phyloP scores from a whole-genome alignment of 164 flowering plant genomes.

The Tinospora cordifolia region DNA sequence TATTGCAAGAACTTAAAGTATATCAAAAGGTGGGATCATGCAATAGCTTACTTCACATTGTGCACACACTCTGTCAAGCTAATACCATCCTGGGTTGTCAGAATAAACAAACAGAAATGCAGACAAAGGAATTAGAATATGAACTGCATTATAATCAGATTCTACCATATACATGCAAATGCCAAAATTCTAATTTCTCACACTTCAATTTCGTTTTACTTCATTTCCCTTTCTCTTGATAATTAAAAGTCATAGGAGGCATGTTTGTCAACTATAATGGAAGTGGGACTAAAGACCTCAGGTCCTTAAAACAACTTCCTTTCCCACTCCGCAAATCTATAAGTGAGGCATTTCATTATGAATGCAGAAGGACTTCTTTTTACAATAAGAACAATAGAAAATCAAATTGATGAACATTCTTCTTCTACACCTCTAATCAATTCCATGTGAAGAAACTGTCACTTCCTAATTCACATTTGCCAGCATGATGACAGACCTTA shows the following conservation, averaged over 20 bases:
- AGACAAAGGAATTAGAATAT: slow-evolving; percentile 1
- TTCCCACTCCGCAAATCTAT: no score
- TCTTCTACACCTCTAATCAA: no score
- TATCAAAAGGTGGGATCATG: background rate
- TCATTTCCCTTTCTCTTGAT: background rate
- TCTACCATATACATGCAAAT: background rate
- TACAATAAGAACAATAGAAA: no score
- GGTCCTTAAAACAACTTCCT: background rate
- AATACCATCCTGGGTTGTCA: slow-evolving; percentile 49
- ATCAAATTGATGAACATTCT: no score
- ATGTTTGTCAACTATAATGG: background rate
- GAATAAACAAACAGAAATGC: background rate
- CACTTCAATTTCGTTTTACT: background rate
- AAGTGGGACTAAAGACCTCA: background rate
- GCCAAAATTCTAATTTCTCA: background rate
- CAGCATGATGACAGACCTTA: no score
- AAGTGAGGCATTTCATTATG: no score
- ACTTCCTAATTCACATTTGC: no score
- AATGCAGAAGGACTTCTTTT: no score
- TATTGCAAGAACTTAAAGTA: background rate
- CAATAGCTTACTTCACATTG: slow-evolving; percentile 51
- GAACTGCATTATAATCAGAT: background rate
- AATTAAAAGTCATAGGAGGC: background rate
- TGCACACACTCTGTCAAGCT: slow-evolving; percentile 64
- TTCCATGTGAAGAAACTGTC: no score